phyloP scores from a whole-genome alignment of 2,329 filamentous ascomycete genomes.

The Sclerotinia subarctica region DNA sequence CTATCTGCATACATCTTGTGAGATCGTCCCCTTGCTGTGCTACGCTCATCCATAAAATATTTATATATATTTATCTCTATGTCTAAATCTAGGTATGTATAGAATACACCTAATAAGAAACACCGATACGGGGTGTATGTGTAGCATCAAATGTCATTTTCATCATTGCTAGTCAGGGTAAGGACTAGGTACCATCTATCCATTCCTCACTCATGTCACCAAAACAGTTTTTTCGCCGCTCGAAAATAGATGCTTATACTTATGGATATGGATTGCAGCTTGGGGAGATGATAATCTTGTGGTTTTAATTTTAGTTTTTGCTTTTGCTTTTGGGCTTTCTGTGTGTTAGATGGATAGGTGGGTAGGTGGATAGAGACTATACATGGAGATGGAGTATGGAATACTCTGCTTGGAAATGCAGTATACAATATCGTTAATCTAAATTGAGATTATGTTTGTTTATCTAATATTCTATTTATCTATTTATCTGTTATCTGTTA shows the following conservation, averaged over 20 bases:
- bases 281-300: background rate
- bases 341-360: background rate
- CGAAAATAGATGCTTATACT: background rate
- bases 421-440: background rate
- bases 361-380: too few species aligned
- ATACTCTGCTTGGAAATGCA: background rate
- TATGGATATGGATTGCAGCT: background rate
- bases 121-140: constrained; percentile 9
- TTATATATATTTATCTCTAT: background rate
- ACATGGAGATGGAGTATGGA: too few species aligned
- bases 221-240: background rate
- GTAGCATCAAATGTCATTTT: background rate
- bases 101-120: background rate
- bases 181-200: background rate
- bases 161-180: background rate
- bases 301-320: background rate
- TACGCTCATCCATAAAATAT: background rate
- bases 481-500: too few species aligned
- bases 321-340: too few species aligned
- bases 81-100: background rate
- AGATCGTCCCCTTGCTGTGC: background rate
- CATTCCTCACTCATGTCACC: background rate
- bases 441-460: background rate
- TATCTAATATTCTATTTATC: background rate
- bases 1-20: constrained; percentile 13